Percentiles rank a stretch among this genome's conserved stretches.
Evolutionary conservation across 1,284 basidiomycete genomes (phyloP).

Genomic region (Ustilago xerochloae): DNA sequence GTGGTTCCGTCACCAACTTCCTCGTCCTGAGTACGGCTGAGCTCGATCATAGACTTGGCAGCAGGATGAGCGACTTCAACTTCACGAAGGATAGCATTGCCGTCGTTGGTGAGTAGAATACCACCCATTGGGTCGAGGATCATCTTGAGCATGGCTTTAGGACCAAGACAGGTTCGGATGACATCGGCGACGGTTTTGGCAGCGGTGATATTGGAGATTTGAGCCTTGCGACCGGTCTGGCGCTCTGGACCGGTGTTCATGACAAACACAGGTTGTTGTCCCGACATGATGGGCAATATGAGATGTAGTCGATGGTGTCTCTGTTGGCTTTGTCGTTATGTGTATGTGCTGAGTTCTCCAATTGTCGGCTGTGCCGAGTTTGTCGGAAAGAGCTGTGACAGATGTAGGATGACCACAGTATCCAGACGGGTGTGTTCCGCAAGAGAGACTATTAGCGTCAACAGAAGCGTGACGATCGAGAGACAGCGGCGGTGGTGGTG

Average conservation of each 20-base stretch:
- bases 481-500: conserved; percentile 12
- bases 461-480: neutral
- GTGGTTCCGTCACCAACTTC: conserved; percentile 99
- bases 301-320: neutral
- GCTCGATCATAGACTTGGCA: conserved; percentile 99
- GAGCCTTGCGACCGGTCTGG: conserved; percentile 92
- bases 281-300: conserved; percentile 52
- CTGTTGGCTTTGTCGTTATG: neutral
- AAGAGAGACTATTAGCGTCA: neutral
- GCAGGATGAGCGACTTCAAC: conserved; percentile 98
- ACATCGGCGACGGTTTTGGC: conserved; percentile 99
- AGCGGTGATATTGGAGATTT: conserved; percentile 95
- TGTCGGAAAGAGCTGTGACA: conserved; percentile 2
- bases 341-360: neutral
- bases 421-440: conserved; percentile 2
- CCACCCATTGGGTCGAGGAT: conserved; percentile 78
- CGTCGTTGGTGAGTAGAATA: conserved; percentile 84
- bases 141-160: conserved; percentile 99
- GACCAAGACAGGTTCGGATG: conserved; percentile 96
- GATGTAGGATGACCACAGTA: conserved; percentile 1
- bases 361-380: neutral
- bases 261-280: conserved; percentile 67
- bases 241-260: conserved; percentile 86
- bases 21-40: conserved; percentile 96
- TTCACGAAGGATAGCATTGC: conserved; percentile 95